Evolutionary conservation across 2,329 filamentous ascomycete genomes (phyloP), one percentile per base, ranked within the genome.

Genomic region (Alternaria burnsii): DNA sequence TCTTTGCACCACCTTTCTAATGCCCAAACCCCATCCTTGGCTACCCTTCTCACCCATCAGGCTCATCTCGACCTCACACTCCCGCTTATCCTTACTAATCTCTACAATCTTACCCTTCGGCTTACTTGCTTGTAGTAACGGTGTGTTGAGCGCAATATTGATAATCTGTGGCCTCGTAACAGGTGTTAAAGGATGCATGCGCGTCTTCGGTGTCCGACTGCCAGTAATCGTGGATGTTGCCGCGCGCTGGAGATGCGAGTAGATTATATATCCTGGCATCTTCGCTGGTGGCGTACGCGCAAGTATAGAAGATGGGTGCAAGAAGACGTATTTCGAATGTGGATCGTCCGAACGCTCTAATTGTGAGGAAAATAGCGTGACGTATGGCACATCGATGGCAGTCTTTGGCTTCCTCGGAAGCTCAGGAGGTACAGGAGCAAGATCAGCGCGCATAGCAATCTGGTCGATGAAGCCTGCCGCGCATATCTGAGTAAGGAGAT

Each of bases 381-480:
- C 79, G 75, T 98, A 99, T 0, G 94, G 91, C 3, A 98, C 91
- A 69, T 98, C 93, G 66, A 95, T 96, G 2, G 94, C 91, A n/a
- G 93, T 88, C 52, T 88, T 88, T 0, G 94, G 92, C 63, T 91
- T 92, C 18, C 90, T 85, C 3, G 70, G 61, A 1, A 78, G 65
- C 14, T 76, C 73, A 2, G 75, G 74, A 0, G 92, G 91, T 12
- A 85, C 85, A 0, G 93, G 92, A 0, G 92, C 85, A n/a, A 93
- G 83, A 77, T 99, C 94, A 4, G 92, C 92, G 61, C 95, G 91
- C 69, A 98, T 93, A 46, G 95, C 95, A 41, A 99, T 87, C 69
- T 97, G 91, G 78, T 99, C 95, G 72, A 98, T 88, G 81, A 97
- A 98, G 1, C 94, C 95, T 0, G 93, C 91, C 0, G 94, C 92